phyloP scores from a whole-genome alignment of 768 basidiomycete species.

The Rhodotorula sphaerocarpa region DNA sequence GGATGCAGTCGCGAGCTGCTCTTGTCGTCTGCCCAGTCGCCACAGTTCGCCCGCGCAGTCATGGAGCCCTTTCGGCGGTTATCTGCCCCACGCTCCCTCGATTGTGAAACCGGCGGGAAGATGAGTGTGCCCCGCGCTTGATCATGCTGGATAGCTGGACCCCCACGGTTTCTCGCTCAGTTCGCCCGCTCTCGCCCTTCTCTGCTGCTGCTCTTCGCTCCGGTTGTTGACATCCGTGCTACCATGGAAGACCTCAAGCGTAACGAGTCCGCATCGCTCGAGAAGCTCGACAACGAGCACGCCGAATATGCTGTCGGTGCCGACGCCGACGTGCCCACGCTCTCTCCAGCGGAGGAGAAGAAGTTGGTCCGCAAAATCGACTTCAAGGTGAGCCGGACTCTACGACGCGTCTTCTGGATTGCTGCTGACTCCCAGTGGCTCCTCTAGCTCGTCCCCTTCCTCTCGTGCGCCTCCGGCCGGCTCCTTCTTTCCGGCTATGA shows the following conservation, averaged over 20 bases:
- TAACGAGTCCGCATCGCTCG: slow-evolving; percentile 2
- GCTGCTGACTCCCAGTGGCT: slow-evolving; percentile 18
- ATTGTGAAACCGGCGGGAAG: no score
- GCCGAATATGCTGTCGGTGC: neutral
- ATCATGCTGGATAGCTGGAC: neutral
- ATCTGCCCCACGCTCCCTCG: no score
- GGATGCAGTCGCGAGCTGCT: no score
- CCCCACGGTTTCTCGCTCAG: neutral
- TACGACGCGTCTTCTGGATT: slow-evolving; percentile 17
- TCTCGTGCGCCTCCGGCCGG: slow-evolving; percentile 29
- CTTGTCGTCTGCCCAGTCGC: no score
- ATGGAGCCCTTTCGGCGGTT: no score
- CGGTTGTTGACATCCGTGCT: no score
- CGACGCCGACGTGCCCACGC: slow-evolving; percentile 4
- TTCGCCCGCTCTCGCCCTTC: neutral
- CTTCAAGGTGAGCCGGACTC: slow-evolving; percentile 11
- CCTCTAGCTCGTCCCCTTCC: slow-evolving; percentile 44
- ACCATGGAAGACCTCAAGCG: neutral
- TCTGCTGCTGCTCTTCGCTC: neutral
- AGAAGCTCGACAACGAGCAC: slow-evolving; percentile 3
- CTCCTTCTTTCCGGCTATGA: no score
- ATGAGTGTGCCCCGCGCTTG: no score
- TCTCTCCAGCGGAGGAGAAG: slow-evolving; percentile 52
- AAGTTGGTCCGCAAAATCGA: slow-evolving; percentile 57
- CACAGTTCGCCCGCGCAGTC: no score